These are phyloP conservation scores for Nannochloropsis oceanica DNA, from an alignment of 108 stramenopile genomes.

Conservation along the genomic window DNA sequence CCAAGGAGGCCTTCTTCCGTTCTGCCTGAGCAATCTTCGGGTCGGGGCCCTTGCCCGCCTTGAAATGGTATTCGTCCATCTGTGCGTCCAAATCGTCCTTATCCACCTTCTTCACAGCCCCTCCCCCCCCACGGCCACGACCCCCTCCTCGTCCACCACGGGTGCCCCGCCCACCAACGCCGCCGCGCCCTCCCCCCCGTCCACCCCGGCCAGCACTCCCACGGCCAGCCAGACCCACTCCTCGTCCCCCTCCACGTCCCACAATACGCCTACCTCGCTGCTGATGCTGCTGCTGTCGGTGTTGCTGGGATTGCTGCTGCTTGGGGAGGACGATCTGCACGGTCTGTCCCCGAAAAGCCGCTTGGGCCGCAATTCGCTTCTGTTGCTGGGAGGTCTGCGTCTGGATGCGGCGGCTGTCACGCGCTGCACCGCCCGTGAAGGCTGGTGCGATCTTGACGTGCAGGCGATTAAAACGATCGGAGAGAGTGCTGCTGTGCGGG, in stretches of 20 bases:
- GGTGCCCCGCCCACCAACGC: neutral
- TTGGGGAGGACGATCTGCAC: neutral
- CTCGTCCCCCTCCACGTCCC: neutral
- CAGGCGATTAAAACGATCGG: neutral
- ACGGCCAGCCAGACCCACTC: neutral
- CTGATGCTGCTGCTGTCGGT: neutral
- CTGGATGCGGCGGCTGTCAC: neutral
- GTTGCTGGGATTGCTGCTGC: neutral
- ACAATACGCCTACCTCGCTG: neutral
- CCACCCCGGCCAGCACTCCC: neutral
- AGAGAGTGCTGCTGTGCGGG: neutral
- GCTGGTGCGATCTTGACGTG: neutral
- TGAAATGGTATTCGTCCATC: neutral
- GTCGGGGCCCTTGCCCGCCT: neutral
- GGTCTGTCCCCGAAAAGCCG: neutral
- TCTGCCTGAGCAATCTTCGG: neutral
- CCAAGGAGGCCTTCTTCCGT: neutral
- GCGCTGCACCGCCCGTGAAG: neutral
- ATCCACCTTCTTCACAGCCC: neutral
- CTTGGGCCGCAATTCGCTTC: neutral
- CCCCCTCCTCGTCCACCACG: neutral
- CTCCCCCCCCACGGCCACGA: neutral
- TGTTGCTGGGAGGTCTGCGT: neutral
- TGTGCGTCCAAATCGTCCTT: neutral
- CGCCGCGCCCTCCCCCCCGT: neutral